Evolutionary conservation across 1,284 basidiomycete genomes (phyloP).

Genomic region (Apiotrichum veenhuisii): DNA sequence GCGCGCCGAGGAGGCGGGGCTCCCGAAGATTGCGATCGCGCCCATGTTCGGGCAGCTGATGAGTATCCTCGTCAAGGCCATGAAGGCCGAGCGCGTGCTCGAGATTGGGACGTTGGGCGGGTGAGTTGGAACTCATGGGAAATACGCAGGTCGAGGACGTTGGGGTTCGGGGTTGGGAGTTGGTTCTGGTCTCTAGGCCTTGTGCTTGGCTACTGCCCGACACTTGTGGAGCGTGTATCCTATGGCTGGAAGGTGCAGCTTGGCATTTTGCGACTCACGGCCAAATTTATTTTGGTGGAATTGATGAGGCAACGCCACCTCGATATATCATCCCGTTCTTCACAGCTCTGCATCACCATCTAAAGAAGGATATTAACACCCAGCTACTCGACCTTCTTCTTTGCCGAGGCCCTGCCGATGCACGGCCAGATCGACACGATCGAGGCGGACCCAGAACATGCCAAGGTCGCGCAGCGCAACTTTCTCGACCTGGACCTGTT

Average conservation of each 20-base stretch:
- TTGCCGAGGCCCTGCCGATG: slow-evolving; percentile 31
- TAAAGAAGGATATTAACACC: not conserved
- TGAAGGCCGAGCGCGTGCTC: slow-evolving; percentile 34
- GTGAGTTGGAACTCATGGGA: no score
- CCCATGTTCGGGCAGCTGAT: slow-evolving; percentile 33
- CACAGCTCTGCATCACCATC: no score
- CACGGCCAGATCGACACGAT: slow-evolving; percentile 45
- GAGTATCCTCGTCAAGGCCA: slow-evolving; percentile 30
- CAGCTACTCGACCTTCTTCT: slow-evolving; percentile 39
- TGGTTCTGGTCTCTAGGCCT: no score
- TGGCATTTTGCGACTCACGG: no score
- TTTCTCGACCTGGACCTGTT: slow-evolving; percentile 39
- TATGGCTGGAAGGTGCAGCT: no score
- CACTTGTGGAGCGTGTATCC: no score
- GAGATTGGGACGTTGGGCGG: slow-evolving; percentile 44
- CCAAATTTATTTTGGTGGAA: no score
- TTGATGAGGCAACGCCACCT: no score
- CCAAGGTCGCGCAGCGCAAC: slow-evolving; percentile 34
- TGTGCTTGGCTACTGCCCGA: no score
- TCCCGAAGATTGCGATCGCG: slow-evolving; percentile 33
- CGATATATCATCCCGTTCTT: no score
- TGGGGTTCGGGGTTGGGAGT: no score
- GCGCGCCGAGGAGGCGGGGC: slow-evolving; percentile 29
- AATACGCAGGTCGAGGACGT: no score
- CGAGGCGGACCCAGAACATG: slow-evolving; percentile 32